Evolutionary conservation across 2,329 filamentous ascomycete species (phyloP).

Genomic region (Cercospora zeae-maydis): DNA sequence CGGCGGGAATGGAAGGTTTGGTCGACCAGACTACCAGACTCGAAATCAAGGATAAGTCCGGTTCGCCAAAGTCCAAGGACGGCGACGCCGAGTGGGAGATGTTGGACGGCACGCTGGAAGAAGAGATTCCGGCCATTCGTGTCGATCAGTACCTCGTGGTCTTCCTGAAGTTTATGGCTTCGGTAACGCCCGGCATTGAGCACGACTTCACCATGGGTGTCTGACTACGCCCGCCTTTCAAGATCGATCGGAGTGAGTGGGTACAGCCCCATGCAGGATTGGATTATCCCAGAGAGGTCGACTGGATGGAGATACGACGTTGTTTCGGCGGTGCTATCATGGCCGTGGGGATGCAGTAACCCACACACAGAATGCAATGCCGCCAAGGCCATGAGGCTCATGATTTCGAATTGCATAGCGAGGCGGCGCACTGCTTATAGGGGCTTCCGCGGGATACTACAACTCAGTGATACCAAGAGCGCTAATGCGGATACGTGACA

Average conservation of each 20-base stretch:
- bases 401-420: constrained; percentile 14
- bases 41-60: constrained; percentile 54
- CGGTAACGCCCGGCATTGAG: constrained; percentile 92
- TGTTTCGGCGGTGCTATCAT: constrained; percentile 32
- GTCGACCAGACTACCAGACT: constrained; percentile 67
- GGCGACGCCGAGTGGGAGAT: constrained; percentile 62
- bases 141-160: constrained; percentile 88
- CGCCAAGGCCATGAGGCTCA: background rate
- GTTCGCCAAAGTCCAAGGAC: constrained; percentile 41
- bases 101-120: constrained; percentile 54
- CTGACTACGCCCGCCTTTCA: constrained; percentile 44
- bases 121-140: constrained; percentile 75
- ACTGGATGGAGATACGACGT: constrained; percentile 33
- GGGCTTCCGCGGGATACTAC: background rate
- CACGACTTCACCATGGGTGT: constrained; percentile 97
- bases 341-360: constrained; percentile 30
- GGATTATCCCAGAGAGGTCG: constrained; percentile 30
- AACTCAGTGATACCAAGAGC: constrained; percentile 8
- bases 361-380: background rate
- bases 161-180: constrained; percentile 71
- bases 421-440: constrained; percentile 7
- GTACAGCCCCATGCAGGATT: constrained; percentile 27
- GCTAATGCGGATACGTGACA: constrained; percentile 11
- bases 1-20: constrained; percentile 74
- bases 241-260: constrained; percentile 22